Evolutionary conservation across 495 filamentous ascomycete genomes (phyloP).

Genomic region (Symbiotaphrina buchneri): DNA sequence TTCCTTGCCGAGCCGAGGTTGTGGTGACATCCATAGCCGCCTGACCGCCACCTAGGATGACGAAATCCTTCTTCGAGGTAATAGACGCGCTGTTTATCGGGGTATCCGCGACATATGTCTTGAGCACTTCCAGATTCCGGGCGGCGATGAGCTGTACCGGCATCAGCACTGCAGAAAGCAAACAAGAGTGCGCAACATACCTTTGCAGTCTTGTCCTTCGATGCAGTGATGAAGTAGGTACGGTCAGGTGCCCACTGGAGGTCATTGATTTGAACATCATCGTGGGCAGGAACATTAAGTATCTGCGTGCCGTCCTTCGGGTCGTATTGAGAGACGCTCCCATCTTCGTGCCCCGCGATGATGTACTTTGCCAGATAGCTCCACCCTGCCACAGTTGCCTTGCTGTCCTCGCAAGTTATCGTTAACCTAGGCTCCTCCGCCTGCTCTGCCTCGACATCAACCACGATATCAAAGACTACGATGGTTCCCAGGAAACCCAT

Average conservation of each 20-base stretch:
- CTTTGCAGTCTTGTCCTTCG: constrained; percentile 94
- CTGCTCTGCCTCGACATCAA: constrained; percentile 64
- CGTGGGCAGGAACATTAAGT: constrained; percentile 61
- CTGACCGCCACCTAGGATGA: constrained; percentile 93
- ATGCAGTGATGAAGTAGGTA: constrained; percentile 93
- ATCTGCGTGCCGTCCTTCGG: constrained; percentile 73
- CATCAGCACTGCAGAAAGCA: neutral
- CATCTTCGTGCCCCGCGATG: constrained; percentile 93
- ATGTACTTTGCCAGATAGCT: constrained; percentile 83
- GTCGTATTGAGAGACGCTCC: constrained; percentile 83
- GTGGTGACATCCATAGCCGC: constrained; percentile 99
- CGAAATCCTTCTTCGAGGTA: constrained; percentile 85
- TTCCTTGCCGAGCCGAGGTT: constrained; percentile 78
- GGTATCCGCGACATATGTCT: constrained; percentile 84
- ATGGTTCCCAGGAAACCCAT: constrained; percentile 89
- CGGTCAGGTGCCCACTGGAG: constrained; percentile 86
- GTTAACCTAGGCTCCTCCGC: constrained; percentile 54
- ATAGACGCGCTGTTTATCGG: constrained; percentile 88
- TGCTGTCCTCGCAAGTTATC: constrained; percentile 83
- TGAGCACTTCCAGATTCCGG: constrained; percentile 70
- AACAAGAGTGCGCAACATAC: constrained; percentile 17
- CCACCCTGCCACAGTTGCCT: constrained; percentile 93
- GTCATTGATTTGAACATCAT: constrained; percentile 65
- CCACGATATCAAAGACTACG: constrained; percentile 65
- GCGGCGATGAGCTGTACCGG: constrained; percentile 46